Percentiles rank a stretch among this genome's conserved stretches.
Conservation (phyloP, 2,329 filamentous ascomycete genomes). For the Xylaria sp. region DNA sequence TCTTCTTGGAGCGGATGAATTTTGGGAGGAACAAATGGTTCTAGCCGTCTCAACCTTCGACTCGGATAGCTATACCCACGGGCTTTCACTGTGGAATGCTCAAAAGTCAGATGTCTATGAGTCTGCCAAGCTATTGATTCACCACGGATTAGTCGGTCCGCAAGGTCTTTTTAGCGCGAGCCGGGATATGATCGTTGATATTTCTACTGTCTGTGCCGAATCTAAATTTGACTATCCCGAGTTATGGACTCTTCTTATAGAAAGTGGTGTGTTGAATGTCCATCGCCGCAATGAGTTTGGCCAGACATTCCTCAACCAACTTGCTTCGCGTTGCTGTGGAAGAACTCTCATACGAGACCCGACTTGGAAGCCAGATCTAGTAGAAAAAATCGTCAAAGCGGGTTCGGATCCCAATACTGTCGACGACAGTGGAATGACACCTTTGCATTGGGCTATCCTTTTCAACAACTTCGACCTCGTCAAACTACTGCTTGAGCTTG, state of each 20-base stretch:
- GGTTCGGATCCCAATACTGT: constrained; percentile 16
- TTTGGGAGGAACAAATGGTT: not conserved
- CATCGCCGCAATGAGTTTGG: constrained; percentile 8
- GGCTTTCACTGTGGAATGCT: not conserved
- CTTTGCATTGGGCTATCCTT: constrained; percentile 16
- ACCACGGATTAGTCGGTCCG: constrained; percentile 2
- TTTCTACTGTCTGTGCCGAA: not conserved
- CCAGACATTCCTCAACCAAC: constrained; percentile 18
- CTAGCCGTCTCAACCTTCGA: too few relatives aligned
- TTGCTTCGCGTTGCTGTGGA: constrained; percentile 15
- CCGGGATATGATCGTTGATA: not conserved
- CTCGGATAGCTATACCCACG: not conserved
- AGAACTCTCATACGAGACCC: not conserved
- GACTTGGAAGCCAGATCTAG: constrained; percentile 21
- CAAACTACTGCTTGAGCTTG: constrained; percentile 16
- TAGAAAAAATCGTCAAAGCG: not conserved
- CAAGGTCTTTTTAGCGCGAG: not conserved
- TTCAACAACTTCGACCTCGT: constrained; percentile 1
- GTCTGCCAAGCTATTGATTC: not conserved
- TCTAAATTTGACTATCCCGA: not conserved
- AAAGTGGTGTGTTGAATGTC: not conserved
- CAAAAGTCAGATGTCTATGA: not conserved
- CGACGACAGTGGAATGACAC: constrained; percentile 14
- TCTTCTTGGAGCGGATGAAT: not conserved
- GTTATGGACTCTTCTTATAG: constrained; percentile 13